A percentile compares a stretch with the other conserved stretches of the same genome.
These are phyloP conservation scores for Saposhnikovia divaricata DNA, from an alignment of 129 eudicot genomes.

Conservation along the genomic window DNA sequence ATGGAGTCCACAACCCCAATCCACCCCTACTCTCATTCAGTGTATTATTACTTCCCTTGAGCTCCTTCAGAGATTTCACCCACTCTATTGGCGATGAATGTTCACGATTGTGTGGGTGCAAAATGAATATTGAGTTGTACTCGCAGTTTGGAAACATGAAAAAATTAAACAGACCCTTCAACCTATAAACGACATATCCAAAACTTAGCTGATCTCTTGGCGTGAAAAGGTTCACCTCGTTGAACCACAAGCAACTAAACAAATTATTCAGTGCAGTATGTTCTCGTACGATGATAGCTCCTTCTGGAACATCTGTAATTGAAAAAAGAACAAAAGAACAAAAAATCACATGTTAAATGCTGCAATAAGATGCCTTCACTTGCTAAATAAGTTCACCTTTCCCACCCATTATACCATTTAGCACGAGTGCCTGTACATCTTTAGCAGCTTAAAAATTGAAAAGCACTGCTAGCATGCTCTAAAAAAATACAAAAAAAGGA, in stretches of 20 bases:
- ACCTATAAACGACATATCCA: slow-evolving; percentile 84
- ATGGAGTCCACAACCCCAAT: slow-evolving; percentile 89
- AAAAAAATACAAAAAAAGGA: not conserved
- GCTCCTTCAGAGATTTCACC: slow-evolving; percentile 72
- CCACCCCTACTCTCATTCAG: slow-evolving; percentile 88
- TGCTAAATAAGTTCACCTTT: not conserved
- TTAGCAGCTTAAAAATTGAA: not conserved
- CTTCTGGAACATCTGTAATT: slow-evolving; percentile 92
- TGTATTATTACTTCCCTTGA: slow-evolving; percentile 52
- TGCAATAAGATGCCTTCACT: not conserved
- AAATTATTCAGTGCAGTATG: slow-evolving; percentile 72
- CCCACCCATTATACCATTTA: not conserved
- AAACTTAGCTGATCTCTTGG: slow-evolving; percentile 98
- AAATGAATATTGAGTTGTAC: slow-evolving; percentile 66
- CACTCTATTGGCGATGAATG: slow-evolving; percentile 97
- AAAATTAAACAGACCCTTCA: slow-evolving; percentile 51
- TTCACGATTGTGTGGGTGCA: slow-evolving; percentile 88
- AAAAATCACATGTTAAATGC: not conserved
- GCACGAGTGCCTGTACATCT: not conserved
- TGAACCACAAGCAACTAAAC: slow-evolving; percentile 96
- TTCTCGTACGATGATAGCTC: slow-evolving; percentile 85
- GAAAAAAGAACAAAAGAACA: not conserved
- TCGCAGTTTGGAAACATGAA: slow-evolving; percentile 96
- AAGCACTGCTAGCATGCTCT: not conserved
- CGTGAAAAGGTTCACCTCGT: slow-evolving; percentile 90